Evolutionary conservation across 2,329 filamentous ascomycete species (phyloP).

Genomic region (Xylariaceae sp.): DNA sequence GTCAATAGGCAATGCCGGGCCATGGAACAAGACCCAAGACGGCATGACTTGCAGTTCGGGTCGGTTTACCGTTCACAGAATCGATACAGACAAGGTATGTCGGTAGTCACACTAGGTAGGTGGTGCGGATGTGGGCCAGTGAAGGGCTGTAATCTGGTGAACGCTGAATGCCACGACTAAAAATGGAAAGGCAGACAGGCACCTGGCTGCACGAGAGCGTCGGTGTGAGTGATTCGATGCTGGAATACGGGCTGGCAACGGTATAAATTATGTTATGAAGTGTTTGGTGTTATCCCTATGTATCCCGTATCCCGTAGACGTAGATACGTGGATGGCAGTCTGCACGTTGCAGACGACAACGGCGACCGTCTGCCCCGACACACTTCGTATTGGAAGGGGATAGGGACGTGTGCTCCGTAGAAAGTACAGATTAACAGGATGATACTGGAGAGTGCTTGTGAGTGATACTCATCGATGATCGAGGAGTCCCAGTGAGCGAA

Average conservation of each 20-base stretch:
- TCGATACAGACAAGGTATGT: constrained; percentile 14
- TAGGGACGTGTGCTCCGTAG: background rate
- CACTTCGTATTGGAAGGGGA: constrained; percentile 4
- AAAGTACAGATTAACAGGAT: background rate
- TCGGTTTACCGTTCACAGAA: constrained; percentile 21
- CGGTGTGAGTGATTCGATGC: constrained; percentile 17
- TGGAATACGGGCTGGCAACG: constrained; percentile 4
- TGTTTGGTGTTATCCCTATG: constrained; percentile 1
- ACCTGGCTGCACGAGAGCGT: constrained; percentile 24
- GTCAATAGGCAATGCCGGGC: constrained; percentile 26
- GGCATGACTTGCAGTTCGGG: constrained; percentile 34
- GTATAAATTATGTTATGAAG: constrained; percentile 5
- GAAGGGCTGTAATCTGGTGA: constrained; percentile 27
- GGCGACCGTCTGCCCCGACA: constrained; percentile 1
- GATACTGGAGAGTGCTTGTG: background rate
- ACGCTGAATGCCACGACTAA: constrained; percentile 26
- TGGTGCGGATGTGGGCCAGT: constrained; percentile 32
- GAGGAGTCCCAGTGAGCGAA: background rate
- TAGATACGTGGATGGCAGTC: constrained; percentile 6
- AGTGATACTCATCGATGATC: background rate
- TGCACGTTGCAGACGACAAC: constrained; percentile 8
- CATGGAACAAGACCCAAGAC: constrained; percentile 31
- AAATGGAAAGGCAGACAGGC: constrained; percentile 25
- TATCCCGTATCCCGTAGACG: constrained; percentile 10
- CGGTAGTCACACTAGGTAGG: constrained; percentile 32